These are phyloP conservation scores for Alternaria sp. DNA, from an alignment of 2,329 filamentous ascomycete species.

Conservation along the genomic window DNA sequence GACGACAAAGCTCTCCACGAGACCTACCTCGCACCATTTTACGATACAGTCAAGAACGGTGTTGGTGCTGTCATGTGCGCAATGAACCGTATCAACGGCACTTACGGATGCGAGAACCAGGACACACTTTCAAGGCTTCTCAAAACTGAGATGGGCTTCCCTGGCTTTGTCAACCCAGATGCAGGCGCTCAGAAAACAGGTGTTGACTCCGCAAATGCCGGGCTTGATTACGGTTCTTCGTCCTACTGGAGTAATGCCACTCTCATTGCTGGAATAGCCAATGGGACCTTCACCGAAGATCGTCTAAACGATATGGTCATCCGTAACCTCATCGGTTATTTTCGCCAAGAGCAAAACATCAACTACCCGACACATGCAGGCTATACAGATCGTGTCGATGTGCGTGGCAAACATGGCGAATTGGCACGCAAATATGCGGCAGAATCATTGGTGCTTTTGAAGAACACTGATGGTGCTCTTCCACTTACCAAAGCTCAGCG, in stretches of 20 bases:
- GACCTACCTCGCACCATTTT: slow-evolving; percentile 70
- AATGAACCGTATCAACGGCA: slow-evolving; percentile 42
- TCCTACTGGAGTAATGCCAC: slow-evolving; percentile 27
- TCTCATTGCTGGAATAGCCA: slow-evolving; percentile 27
- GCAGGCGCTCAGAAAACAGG: slow-evolving; percentile 56
- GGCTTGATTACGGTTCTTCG: slow-evolving; percentile 36
- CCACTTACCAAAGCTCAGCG: slow-evolving; percentile 54
- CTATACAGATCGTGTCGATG: no score
- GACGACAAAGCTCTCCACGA: slow-evolving; percentile 72
- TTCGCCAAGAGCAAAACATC: neutral
- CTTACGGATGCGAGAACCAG: slow-evolving; percentile 34
- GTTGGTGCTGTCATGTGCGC: slow-evolving; percentile 68
- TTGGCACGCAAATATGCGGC: slow-evolving; percentile 28
- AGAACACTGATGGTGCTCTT: slow-evolving; percentile 63
- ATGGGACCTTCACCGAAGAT: slow-evolving; percentile 21
- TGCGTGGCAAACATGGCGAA: slow-evolving; percentile 16
- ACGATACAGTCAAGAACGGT: slow-evolving; percentile 65
- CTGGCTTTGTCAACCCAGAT: slow-evolving; percentile 51
- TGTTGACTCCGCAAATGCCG: slow-evolving; percentile 52
- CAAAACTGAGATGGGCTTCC: slow-evolving; percentile 59
- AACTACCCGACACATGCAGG: no score
- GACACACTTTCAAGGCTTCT: slow-evolving; percentile 58
- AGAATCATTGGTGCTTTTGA: slow-evolving; percentile 44
- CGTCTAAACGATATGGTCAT: slow-evolving; percentile 34
- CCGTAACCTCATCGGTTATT: neutral